Evolutionary conservation across 2,329 filamentous ascomycete genomes (phyloP).

Genomic region (Botrytis squamosa): DNA sequence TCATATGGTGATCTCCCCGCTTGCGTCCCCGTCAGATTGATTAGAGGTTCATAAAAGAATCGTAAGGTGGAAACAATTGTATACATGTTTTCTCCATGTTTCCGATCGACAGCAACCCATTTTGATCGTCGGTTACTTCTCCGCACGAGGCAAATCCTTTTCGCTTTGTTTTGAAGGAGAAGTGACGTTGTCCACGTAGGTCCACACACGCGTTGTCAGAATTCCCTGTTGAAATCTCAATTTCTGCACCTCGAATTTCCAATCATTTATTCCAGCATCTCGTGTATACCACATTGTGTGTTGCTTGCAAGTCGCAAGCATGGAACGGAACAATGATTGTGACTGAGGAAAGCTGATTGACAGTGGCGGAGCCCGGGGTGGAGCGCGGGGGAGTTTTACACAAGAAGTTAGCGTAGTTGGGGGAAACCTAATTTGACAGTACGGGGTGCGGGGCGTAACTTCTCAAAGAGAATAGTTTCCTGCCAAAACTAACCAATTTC

Average conservation of each 20-base stretch:
- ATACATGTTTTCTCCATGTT: not conserved
- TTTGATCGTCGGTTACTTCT: slow-evolving; percentile 2
- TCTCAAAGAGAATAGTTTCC: not conserved
- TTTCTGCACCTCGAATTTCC: not conserved
- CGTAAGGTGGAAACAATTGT: not conserved
- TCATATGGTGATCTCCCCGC: not conserved
- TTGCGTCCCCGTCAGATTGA: not conserved
- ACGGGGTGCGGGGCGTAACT: not conserved
- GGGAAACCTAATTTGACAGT: not conserved
- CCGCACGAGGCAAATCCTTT: not conserved
- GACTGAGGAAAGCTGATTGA: not conserved
- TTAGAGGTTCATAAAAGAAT: not conserved
- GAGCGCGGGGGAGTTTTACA: not conserved
- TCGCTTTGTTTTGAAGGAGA: not conserved
- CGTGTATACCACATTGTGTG: not conserved
- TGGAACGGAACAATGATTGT: not conserved
- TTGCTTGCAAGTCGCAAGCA: not conserved
- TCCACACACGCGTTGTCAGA: not conserved
- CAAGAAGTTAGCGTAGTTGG: not conserved
- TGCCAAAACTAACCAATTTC: not conserved
- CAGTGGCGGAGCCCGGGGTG: not conserved
- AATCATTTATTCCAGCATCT: too few relatives aligned
- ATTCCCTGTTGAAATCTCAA: not conserved
- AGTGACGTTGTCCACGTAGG: not conserved
- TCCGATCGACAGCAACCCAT: not conserved